Evolutionary conservation across 2,329 filamentous ascomycete species (phyloP).

Genomic region (Calonectria pteridis): DNA sequence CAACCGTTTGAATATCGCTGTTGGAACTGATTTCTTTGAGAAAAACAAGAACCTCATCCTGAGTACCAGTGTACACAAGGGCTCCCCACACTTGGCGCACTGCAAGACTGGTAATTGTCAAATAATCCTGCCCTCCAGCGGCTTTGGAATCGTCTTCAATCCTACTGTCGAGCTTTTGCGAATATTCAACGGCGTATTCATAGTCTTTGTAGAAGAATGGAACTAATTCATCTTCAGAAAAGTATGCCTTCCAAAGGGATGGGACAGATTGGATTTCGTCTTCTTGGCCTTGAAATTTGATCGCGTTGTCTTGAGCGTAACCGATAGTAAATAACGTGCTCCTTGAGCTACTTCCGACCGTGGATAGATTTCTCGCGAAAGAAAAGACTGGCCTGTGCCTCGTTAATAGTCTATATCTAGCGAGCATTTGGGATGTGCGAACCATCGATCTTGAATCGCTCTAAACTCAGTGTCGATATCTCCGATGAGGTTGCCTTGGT

Average conservation of each 20-base stretch:
- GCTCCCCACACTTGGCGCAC: slow-evolving; percentile 85
- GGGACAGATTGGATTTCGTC: slow-evolving; percentile 70
- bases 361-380: slow-evolving; percentile 73
- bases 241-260: slow-evolving; percentile 83
- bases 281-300: slow-evolving; percentile 79
- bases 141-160: slow-evolving; percentile 75
- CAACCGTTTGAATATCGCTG: slow-evolving; percentile 88
- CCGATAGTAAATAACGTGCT: slow-evolving; percentile 80
- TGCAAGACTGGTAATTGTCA: slow-evolving; percentile 80
- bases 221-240: slow-evolving; percentile 72
- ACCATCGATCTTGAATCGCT: slow-evolving; percentile 56
- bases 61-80: slow-evolving; percentile 78
- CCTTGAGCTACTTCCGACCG: slow-evolving; percentile 52
- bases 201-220: slow-evolving; percentile 84
- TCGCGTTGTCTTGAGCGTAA: slow-evolving; percentile 80
- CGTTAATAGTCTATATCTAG: not conserved
- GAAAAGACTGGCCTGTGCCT: slow-evolving; percentile 76
- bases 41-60: slow-evolving; percentile 79
- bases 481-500: slow-evolving; percentile 72
- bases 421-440: not conserved
- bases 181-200: slow-evolving; percentile 66
- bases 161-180: slow-evolving; percentile 75
- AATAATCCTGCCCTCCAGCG: slow-evolving; percentile 79
- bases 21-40: slow-evolving; percentile 92
- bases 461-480: slow-evolving; percentile 73